Conservation (phyloP, 495 filamentous ascomycete genomes). For the Penicillium cosmopolitanum region DNA sequence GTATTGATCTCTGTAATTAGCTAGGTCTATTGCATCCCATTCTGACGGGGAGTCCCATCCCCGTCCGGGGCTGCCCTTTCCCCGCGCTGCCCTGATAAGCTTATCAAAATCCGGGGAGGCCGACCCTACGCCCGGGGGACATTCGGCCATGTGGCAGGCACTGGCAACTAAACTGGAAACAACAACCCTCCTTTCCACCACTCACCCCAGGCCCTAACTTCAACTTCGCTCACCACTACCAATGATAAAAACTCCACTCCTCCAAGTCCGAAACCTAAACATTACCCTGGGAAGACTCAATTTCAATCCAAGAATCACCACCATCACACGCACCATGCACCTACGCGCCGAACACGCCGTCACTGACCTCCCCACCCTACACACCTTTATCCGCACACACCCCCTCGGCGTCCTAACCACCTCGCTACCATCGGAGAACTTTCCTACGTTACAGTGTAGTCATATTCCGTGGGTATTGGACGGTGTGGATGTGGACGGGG, state of each 20-base stretch:
- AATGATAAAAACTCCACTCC: background rate
- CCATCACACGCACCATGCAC: slow-evolving; percentile 40
- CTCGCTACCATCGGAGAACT: slow-evolving; percentile 41
- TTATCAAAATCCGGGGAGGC: slow-evolving; percentile 13
- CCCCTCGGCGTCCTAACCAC: slow-evolving; percentile 56
- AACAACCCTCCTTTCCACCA: no score
- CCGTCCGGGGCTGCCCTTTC: background rate
- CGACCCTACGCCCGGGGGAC: no score
- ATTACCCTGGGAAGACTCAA: background rate
- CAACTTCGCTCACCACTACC: background rate
- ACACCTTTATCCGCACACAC: slow-evolving; percentile 49
- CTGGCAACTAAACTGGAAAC: no score
- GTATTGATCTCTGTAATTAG: no score
- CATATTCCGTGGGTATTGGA: slow-evolving; percentile 57
- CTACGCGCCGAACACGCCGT: slow-evolving; percentile 52
- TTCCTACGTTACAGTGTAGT: slow-evolving; percentile 49
- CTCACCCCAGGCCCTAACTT: no score
- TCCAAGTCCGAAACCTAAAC: no score
- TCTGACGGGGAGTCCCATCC: no score
- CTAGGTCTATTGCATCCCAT: no score
- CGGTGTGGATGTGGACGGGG: slow-evolving; percentile 6
- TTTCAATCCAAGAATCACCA: background rate
- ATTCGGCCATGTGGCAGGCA: background rate
- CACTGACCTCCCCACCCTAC: slow-evolving; percentile 37
- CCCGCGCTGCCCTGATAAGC: slow-evolving; percentile 7